Evolutionary conservation across 1,139 yeast genomes (phyloP).

Genomic region (Fermentozyma sake): DNA sequence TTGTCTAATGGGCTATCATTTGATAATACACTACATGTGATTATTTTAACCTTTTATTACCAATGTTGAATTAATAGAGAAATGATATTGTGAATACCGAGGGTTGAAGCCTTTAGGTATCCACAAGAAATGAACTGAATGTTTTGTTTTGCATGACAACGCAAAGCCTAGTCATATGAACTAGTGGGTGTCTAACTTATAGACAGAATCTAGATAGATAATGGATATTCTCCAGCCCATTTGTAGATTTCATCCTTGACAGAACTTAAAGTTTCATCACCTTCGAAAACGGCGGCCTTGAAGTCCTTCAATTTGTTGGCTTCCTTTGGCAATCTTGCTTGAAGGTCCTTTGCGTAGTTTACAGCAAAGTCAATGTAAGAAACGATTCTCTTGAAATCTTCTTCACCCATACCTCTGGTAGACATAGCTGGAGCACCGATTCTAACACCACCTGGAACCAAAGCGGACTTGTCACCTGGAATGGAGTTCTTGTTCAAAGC

Average conservation of each 20-base stretch:
- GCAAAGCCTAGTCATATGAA: too few relatives aligned
- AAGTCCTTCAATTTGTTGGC: constrained; percentile 93
- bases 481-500: constrained; percentile 96
- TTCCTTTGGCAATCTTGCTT: constrained; percentile 71
- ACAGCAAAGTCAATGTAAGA: constrained; percentile 82
- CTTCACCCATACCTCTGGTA: constrained; percentile 89
- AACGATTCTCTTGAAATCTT: constrained; percentile 80
- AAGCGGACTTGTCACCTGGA: constrained; percentile 97
- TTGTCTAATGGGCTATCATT: too few relatives aligned
- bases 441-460: constrained; percentile 97
- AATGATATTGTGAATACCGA: too few relatives aligned
- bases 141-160: too few relatives aligned
- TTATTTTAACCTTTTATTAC: too few relatives aligned
- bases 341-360: constrained; percentile 70
- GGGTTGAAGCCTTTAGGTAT: too few relatives aligned
- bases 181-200: background rate
- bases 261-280: constrained; percentile 56
- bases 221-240: constrained; percentile 95
- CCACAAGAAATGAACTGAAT: constrained; percentile 7
- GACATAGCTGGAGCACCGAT: constrained; percentile 99
- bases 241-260: constrained; percentile 76
- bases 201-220: constrained; percentile 52
- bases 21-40: too few relatives aligned
- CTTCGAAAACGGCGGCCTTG: constrained; percentile 72
- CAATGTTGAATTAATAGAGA: too few relatives aligned